Evolutionary conservation across 2,329 filamentous ascomycete species (phyloP), one percentile per base, ranked within the genome.

Genomic region (Venturia effusa): DNA sequence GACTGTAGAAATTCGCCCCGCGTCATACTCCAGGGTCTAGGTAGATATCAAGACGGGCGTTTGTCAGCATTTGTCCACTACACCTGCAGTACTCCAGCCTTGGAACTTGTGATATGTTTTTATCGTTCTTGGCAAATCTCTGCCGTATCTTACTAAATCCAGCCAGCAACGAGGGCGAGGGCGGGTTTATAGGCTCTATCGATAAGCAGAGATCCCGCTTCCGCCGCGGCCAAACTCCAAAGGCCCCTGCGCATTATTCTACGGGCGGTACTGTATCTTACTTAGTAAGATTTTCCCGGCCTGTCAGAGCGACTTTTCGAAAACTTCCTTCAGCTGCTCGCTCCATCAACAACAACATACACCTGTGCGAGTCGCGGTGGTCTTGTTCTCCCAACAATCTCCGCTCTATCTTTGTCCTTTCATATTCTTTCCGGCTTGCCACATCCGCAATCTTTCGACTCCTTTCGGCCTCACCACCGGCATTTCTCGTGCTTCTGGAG

Each of bases 311-410:
- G 48, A 55, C 48, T 34, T 34, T 19, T 34, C n/a, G 32, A 41
- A 27, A 0, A 7, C n/a, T 27, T 11, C 27, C 24, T 59, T 24
- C 34, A 39, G 10, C 13, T 27, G 2, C 30, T 59, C 37, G 55
- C 8, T n/a, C 15, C 19, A 24, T 41, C 4, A 59, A 59, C 37
- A 59, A 61, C 37, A 61, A 61, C 59, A 32, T 61, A 40, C 59
- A 61, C 40, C 37, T 32, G 59, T 45, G 59, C 59, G 27, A 61
- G 37, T 41, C 40, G 59, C 40, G 59, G 59, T 45, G 37, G 59
- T 40, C 27, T 40, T 61, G 59, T 61, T 40, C 40, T 55, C 7
- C n/a, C 61, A 55, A 19, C 19, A 57, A 57, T 57, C 51, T 57
- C 51, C 51, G 22, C 51, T 57, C 51, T 57, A 57, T 30, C 27